Conservation (phyloP, 208 protist species). For the Acanthamoeba healyi region DNA sequence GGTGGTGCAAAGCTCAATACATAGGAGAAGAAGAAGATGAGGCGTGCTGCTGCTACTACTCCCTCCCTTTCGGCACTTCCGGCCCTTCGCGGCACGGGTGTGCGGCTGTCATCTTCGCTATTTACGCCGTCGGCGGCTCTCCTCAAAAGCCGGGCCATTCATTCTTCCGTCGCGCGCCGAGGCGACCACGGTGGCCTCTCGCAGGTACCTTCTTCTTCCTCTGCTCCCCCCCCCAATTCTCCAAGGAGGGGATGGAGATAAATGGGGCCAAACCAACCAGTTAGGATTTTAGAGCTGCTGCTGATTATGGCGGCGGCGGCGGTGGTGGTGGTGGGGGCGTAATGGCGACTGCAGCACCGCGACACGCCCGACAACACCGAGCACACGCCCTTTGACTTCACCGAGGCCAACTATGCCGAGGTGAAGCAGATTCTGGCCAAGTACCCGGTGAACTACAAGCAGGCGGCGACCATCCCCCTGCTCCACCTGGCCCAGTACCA, state of each 20-base stretch:
- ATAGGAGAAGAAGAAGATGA: not conserved
- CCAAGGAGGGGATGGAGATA: too few relatives aligned
- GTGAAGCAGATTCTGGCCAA: constrained; percentile 87
- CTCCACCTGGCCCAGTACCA: constrained; percentile 90
- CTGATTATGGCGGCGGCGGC: too few relatives aligned
- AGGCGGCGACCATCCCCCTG: constrained; percentile 88
- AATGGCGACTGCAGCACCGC: constrained; percentile 82
- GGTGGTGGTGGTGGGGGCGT: not conserved
- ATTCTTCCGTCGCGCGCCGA: not conserved
- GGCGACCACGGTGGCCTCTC: constrained; percentile 18
- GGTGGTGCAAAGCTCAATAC: too few relatives aligned
- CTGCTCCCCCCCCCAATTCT: not conserved
- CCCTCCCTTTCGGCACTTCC: not conserved
- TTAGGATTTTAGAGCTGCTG: too few relatives aligned
- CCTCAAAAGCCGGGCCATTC: not conserved
- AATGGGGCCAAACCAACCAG: too few relatives aligned
- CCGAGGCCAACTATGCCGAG: constrained; percentile 85
- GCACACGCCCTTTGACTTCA: constrained; percentile 89
- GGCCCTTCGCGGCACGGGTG: not conserved
- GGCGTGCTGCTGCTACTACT: not conserved
- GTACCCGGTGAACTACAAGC: constrained; percentile 90
- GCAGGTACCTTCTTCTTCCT: not conserved
- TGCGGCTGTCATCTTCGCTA: not conserved
- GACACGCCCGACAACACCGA: constrained; percentile 89
- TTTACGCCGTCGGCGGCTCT: not conserved